phyloP scores from a whole-genome alignment of 2,329 filamentous ascomycete species.

The Talaromyces albobiverticillius region DNA sequence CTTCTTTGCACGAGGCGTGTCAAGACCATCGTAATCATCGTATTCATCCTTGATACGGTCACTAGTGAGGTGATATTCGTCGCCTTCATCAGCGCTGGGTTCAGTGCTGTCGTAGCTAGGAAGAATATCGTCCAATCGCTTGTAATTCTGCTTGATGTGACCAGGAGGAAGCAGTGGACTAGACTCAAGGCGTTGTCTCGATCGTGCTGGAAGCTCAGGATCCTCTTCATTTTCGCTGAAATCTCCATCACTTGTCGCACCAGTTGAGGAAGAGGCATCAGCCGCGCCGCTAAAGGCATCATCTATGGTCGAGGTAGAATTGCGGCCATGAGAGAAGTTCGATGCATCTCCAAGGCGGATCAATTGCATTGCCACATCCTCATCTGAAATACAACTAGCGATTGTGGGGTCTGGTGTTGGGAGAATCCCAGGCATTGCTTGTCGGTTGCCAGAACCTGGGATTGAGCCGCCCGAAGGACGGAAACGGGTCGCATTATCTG shows the following conservation, averaged over 20 bases:
- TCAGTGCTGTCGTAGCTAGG: constrained; percentile 58
- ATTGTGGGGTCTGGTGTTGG: constrained; percentile 97
- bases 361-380: constrained; percentile 94
- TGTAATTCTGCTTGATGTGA: constrained; percentile 45
- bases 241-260: constrained; percentile 74
- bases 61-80: constrained; percentile 54
- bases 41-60: constrained; percentile 56
- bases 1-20: constrained; percentile 50
- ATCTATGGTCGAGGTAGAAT: constrained; percentile 87
- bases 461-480: constrained; percentile 48
- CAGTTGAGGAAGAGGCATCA: constrained; percentile 72
- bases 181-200: constrained; percentile 42
- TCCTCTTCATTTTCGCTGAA: constrained; percentile 61
- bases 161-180: constrained; percentile 45
- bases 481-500: constrained; percentile 60
- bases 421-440: constrained; percentile 59
- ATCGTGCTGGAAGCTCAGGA: constrained; percentile 46
- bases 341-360: constrained; percentile 94
- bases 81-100: constrained; percentile 61
- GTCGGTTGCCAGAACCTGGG: constrained; percentile 39
- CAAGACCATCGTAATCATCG: constrained; percentile 37
- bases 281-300: constrained; percentile 90
- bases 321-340: constrained; percentile 88
- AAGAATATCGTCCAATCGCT: constrained; percentile 51
- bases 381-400: constrained; percentile 93